Evolutionary conservation across 305 asterid species (phyloP), one percentile per base, ranked within the genome.

Genomic region (Solanum hybrid): DNA sequence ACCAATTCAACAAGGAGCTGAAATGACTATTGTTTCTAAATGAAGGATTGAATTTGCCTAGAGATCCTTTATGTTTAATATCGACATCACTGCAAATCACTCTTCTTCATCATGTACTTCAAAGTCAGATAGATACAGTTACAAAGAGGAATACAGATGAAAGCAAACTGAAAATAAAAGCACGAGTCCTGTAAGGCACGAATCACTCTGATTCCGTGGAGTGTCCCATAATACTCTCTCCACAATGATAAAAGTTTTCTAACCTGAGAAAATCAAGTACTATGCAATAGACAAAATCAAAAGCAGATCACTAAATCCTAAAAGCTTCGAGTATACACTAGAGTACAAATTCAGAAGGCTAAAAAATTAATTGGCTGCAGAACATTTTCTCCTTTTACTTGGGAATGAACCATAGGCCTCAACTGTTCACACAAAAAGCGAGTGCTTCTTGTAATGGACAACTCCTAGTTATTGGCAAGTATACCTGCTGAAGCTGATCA

Each of bases 401-500:
- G 20, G 38, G 73, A 46, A 31, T 84, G 87, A 51, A 84, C 26
- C n/a, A 51, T 20, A 51, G n/a, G 87, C 31, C 2, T 51, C 42
- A 84, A 31, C 37, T 22, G 35, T 12, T 80, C 66, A 80, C 17
- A 38, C 66, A 24, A 84, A 84, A 84, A 84, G 87, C 12, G 12
- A 51, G 75, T 31, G 75, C 87, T 84, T 51, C 22, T 27, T 26
- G 46, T 29, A 79, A 29, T 24, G 69, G 31, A 42, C 34, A 8
- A 8, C 29, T 13, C 87, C 82, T 51, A 89, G 38, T 40, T 79
- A 71, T 31, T 17, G 87, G 60, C 84, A 35, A 87, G 72, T 56
- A 32, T 87, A 86, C 64, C 85, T 32, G 87, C 20, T 26, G 79
- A 24, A 79, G 77, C 89, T 9, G 72, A 84, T 93, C 90, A 93